A percentile compares a stretch with the other conserved stretches of the same genome.
These are phyloP conservation scores for Zygoascus bituminiphila DNA, from an alignment of 805 yeast genomes.

Conservation along the genomic window DNA sequence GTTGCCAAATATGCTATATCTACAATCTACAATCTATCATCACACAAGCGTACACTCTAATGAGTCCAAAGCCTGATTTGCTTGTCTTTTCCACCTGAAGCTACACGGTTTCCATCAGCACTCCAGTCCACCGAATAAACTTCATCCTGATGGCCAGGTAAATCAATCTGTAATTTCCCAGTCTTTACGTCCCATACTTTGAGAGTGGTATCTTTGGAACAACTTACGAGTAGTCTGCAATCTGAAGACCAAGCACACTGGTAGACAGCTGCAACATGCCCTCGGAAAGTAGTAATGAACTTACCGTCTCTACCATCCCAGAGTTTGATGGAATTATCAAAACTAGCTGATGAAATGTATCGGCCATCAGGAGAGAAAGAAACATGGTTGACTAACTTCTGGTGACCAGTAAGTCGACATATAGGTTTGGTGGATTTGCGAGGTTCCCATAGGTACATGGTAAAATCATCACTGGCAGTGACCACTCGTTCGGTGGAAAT, in stretches of 20 bases:
- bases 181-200: constrained; percentile 95
- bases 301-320: constrained; percentile 96
- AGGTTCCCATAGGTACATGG: constrained; percentile 98
- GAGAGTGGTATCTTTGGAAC: constrained; percentile 92
- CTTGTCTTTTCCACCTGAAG: constrained; percentile 97
- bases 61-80: constrained; percentile 88
- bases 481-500: constrained; percentile 65
- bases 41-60: constrained; percentile 11
- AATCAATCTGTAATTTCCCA: constrained; percentile 71
- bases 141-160: constrained; percentile 95
- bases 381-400: constrained; percentile 91
- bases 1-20: too few species aligned
- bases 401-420: constrained; percentile 95
- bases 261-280: constrained; percentile 96
- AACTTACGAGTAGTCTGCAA: constrained; percentile 79
- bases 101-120: constrained; percentile 84
- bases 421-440: constrained; percentile 70
- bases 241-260: constrained; percentile 98
- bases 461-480: constrained; percentile 94
- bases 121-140: constrained; percentile 98
- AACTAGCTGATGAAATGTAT: constrained; percentile 81
- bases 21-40: too few species aligned
- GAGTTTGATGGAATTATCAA: constrained; percentile 87
- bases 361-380: constrained; percentile 95
- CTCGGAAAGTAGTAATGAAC: constrained; percentile 82